Base-by-base conservation (phyloP, 352 stramenopile genomes). In the Phytophthora podocarpi region DNA sequence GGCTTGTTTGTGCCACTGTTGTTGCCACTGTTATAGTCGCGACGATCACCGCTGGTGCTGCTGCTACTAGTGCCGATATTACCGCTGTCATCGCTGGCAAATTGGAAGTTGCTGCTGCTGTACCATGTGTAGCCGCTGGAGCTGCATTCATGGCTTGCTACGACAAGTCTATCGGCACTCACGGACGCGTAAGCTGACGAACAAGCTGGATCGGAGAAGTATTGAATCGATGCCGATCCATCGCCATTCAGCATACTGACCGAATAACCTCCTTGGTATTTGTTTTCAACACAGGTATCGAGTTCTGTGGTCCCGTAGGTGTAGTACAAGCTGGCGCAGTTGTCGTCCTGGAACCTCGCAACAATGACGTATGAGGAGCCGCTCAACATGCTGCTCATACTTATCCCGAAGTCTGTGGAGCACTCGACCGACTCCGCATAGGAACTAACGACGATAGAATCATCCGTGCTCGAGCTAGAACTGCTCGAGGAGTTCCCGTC, bases 101-200 rank as follows among this genome's bases (percentile, higher is more conserved):
- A 13, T 21, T 36, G 13, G 4, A 21, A 3, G 21, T 32, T 39
- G 31, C 26, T 53, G 39, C 36, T 31, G 16, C 27, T 57, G 27
- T 65, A 65, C 57, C 57, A 65, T 28, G 16, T 46, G 42, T 59
- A 59, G 15, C 41, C 49, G 39, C n/a, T 47, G 24, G 41, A 23
- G 32, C 35, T 57, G 39, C 57, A 65, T 18, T 56, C 50, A 13
- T 65, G 46, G 12, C 23, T 59, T 26, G 18, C 6, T 5, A 54
- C 21, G 18, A 39, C 32, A 13, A 18, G 1, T 10, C 21, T 59
- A 24, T 59, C 27, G n/a, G 32, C 48, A 46, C n/a, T 54, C 13
- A 30, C 28, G 5, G 32, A 16, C 2, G 18, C 9, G 18, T 50
- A 64, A 9, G 15, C 6, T 8, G 27, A 35, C 11, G 15, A 52